A percentile compares a stretch with the other conserved stretches of the same genome.
Evolutionary conservation across 371 early-diverging fungal species (phyloP).

Genomic region (Zychaea mexicana): DNA sequence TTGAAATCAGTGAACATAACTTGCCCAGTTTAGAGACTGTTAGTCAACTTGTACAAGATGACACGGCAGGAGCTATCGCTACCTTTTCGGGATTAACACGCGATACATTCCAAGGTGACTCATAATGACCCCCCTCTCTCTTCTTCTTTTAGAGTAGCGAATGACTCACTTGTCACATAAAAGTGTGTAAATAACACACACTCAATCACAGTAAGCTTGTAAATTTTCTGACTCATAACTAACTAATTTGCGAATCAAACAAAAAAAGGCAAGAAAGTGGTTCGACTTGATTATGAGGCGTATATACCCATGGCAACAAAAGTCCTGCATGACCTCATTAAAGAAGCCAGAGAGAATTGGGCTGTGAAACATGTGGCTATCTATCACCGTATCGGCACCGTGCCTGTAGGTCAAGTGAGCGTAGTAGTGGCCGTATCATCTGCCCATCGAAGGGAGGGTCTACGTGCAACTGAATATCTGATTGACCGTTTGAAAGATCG

Average conservation of each 20-base stretch:
- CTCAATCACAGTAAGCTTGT: too few relatives aligned
- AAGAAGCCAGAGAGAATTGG: slow-evolving; percentile 66
- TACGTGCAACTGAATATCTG: slow-evolving; percentile 76
- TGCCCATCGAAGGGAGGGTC: slow-evolving; percentile 75
- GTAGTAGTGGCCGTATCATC: slow-evolving; percentile 82
- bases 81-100: slow-evolving; percentile 88
- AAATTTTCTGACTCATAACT: slow-evolving; percentile 6
- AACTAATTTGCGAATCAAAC: slow-evolving; percentile 50
- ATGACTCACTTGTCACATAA: not conserved
- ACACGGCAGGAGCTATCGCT: slow-evolving; percentile 80
- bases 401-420: slow-evolving; percentile 80
- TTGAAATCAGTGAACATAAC: slow-evolving; percentile 49
- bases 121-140: not conserved
- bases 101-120: slow-evolving; percentile 74
- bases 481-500: slow-evolving; percentile 83
- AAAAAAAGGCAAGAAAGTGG: slow-evolving; percentile 63
- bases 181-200: too few relatives aligned
- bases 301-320: slow-evolving; percentile 83
- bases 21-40: slow-evolving; percentile 52
- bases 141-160: not conserved
- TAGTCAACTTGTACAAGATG: slow-evolving; percentile 59
- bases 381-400: slow-evolving; percentile 75
- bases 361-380: slow-evolving; percentile 70
- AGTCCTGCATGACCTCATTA: slow-evolving; percentile 56
- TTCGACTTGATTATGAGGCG: slow-evolving; percentile 80